Percentiles rank a stretch among this genome's conserved stretches.
These are phyloP conservation scores for Choanephora cucurbitarum DNA, from an alignment of 371 early-diverging fungal genomes.

Conservation along the genomic window DNA sequence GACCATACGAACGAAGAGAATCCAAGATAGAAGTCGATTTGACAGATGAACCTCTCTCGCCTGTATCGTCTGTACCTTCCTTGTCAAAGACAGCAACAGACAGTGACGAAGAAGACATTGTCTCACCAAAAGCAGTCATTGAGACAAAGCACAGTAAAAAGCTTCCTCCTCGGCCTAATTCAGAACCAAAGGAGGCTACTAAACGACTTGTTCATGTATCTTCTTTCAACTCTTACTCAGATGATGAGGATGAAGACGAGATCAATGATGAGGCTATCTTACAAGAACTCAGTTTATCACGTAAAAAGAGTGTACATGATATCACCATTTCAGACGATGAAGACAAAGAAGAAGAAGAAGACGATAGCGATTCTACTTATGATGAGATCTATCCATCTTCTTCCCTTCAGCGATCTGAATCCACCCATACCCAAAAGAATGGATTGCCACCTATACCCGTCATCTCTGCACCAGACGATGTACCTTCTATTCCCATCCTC, in stretches of 20 bases:
- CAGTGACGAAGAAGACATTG: no score
- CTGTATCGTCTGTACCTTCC: not conserved
- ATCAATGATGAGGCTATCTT: constrained; percentile 4
- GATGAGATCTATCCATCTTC: not conserved
- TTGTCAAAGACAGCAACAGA: constrained; percentile 7
- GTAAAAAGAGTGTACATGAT: constrained; percentile 12
- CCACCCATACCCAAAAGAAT: not conserved
- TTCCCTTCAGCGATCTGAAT: not conserved
- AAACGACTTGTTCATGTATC: not conserved
- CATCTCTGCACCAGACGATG: constrained; percentile 13
- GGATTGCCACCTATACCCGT: constrained; percentile 22
- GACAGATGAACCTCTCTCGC: not conserved
- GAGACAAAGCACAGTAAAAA: not conserved
- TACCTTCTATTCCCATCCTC: constrained; percentile 16
- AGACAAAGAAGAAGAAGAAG: constrained; percentile 8
- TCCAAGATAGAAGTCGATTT: constrained; percentile 17
- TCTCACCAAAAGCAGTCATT: not conserved
- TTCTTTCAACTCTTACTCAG: not conserved
- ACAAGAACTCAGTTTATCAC: constrained; percentile 5
- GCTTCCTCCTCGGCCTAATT: constrained; percentile 1
- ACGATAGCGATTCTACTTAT: constrained; percentile 4
- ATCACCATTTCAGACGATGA: constrained; percentile 10
- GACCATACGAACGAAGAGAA: constrained; percentile 11
- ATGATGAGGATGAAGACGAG: constrained; percentile 7
- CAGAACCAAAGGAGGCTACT: not conserved